Base-by-base conservation (phyloP, 2,329 filamentous ascomycete species). In the Penicillium sumatraense region DNA sequence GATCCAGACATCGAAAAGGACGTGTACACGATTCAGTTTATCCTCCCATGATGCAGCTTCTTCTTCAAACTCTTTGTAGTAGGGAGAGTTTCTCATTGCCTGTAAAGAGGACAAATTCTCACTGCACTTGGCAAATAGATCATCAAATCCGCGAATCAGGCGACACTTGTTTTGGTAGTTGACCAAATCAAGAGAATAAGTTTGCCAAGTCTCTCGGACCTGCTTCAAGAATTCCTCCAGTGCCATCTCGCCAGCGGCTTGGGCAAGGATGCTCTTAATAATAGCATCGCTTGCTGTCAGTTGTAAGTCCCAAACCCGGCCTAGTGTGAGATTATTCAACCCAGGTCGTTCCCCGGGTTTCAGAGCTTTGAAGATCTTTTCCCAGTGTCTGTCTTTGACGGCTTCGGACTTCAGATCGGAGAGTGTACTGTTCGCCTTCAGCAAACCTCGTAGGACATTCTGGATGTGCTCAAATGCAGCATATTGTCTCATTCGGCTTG, bases 381-480 rank as follows among this genome's bases (percentile, higher is more conserved):
- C 86, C 95, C 95, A 99, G 71, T 99, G 95, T 49, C 95, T 86
- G 73, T 99, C 96, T 42, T 93, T 89, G 55, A 99, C 92, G 14
- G 95, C 93, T 74, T 99, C 95, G 0, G 93, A 97, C 71, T 97
- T 96, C 74, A 99, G 83, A 61, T 99, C 95, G 4, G 87, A 85
- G 3, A 99, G 82, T 29, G 97, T 82, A 10, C 88, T 82, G 69
- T 98, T 99, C 65, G 96, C 91, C 73, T 96, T 98, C 60, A 97
- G 83, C 46, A 96, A 84, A 59, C 93, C 88, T 41, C 92, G 89
- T 36, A 99, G 84, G 26, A 96, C 90, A 60, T 86, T 91, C 72
- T 99, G 96, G 35, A 99, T 92, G 69, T 99, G 93, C 75, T 99
- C 96, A 71, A 99, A 99, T n/a, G 96, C 96, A 65, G 96, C 93